Base-by-base conservation (phyloP, 805 yeast species). In the Kodamaea restingae region DNA sequence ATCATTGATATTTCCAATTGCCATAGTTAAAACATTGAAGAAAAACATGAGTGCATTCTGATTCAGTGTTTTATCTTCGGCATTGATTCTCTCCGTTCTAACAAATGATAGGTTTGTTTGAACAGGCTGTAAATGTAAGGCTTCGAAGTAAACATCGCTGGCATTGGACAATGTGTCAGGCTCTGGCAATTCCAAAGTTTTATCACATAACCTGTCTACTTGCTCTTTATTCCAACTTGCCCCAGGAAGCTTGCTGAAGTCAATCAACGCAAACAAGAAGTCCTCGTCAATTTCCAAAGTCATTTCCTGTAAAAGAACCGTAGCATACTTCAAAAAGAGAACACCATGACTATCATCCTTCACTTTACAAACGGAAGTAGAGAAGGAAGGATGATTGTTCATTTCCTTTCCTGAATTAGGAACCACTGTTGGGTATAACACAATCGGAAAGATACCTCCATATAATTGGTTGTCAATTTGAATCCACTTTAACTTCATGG, bases 281-380 rank as follows among this genome's bases (percentile, higher is more conserved):
- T 91, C 96, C 61, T 93, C 98, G 58, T 93, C 98, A 32, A 91
- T 74, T 54, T 93, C 98, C 32, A 93, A 64, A 0, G 97, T 81
- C 75, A 93, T 76, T 54, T 91, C 97, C 61, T 93, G 98, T 36
- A 93, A 61, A 41, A 95, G 65, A 2, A 86, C 56, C 0, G 98
- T 91, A 0, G 96, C 96, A 61, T 88, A 88, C 58, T 95, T 95
- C 56, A 91, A 81, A 56, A 84, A 90, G 10, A 79, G 64, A 11
- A 95, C 91, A 15, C 98, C 98, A 56, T 90, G 95, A 4, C 85
- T 70, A 38, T 86, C 88, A 61, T 90, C 98, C 48, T 86, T 86
- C 15, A 91, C 84, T 42, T 80, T 75, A 7, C 96, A 83, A 2
- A 88, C 59, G 0, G 97, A 81, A 0, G 85, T 91, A 1, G 96